These are phyloP conservation scores for Adansonia gregorii DNA, from an alignment of 441 rosid genomes.

Conservation along the genomic window DNA sequence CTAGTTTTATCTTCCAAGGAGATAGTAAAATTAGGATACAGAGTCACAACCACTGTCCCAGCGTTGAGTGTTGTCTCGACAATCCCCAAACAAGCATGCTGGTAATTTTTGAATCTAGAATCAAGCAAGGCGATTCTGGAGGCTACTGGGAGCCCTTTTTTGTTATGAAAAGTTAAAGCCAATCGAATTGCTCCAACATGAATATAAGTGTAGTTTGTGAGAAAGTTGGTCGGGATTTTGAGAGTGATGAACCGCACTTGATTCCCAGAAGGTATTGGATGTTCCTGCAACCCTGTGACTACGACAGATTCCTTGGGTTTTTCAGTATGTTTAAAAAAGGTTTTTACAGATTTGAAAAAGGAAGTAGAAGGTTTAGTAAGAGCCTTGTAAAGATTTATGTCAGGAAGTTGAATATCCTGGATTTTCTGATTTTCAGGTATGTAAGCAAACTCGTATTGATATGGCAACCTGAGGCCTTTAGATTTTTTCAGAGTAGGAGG, in stretches of 20 bases:
- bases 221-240: too few relatives aligned
- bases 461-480: neutral
- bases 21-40: neutral
- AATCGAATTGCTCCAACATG: neutral
- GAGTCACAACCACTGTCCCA: neutral
- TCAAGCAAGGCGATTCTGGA: slow-evolving; percentile 2
- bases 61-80: neutral
- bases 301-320: neutral
- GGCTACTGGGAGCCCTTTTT: neutral
- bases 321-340: neutral
- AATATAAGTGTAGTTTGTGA: neutral
- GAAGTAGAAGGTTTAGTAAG: neutral
- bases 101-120: neutral
- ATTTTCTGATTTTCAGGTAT: neutral
- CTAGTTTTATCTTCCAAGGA: neutral
- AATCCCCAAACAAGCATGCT: slow-evolving; percentile 8
- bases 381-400: neutral
- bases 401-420: neutral
- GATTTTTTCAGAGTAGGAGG: neutral
- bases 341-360: neutral
- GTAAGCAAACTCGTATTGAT: neutral
- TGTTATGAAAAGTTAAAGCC: neutral
- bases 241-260: neutral
- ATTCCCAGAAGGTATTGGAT: neutral
- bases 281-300: neutral